These are phyloP conservation scores for Coemansia sp. DNA, from an alignment of 192 early-diverging fungal genomes.

Conservation along the genomic window DNA sequence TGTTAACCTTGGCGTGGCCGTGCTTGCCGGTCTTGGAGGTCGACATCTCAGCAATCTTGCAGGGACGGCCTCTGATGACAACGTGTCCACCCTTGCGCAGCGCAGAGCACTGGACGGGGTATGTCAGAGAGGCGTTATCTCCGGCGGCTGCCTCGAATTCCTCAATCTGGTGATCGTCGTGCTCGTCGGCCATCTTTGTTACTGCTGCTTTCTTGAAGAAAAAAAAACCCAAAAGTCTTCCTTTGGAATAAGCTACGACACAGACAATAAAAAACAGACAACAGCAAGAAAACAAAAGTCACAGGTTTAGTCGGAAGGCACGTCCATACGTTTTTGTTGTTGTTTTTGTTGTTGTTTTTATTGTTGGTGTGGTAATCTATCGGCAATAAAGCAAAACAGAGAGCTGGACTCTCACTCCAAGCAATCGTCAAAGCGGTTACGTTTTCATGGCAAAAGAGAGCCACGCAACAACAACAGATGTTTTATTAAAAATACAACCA, in stretches of 20 bases:
- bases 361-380: too few species aligned
- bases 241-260: background rate
- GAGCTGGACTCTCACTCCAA: too few species aligned
- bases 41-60: conserved; percentile 99
- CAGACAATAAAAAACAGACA: background rate
- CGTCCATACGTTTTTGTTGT: too few species aligned
- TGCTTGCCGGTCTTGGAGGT: conserved; percentile 99
- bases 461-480: too few species aligned
- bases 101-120: conserved; percentile 99
- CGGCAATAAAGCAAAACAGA: too few species aligned
- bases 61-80: conserved; percentile 97
- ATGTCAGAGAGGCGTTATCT: conserved; percentile 85
- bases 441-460: too few species aligned
- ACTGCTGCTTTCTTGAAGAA: conserved; percentile 5
- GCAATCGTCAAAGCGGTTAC: too few species aligned
- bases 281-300: background rate
- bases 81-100: conserved; percentile 98
- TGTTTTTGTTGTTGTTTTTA: too few species aligned
- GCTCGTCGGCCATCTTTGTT: conserved; percentile 12
- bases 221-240: conserved; percentile 6
- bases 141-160: conserved; percentile 19
- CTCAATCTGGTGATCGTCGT: conserved; percentile 12
- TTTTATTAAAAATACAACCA: too few species aligned
- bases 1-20: conserved; percentile 99
- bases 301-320: background rate